A percentile compares a stretch with the other conserved stretches of the same genome.
Evolutionary conservation across 495 filamentous ascomycete genomes (phyloP).

Genomic region (Penicillium pancosmium): DNA sequence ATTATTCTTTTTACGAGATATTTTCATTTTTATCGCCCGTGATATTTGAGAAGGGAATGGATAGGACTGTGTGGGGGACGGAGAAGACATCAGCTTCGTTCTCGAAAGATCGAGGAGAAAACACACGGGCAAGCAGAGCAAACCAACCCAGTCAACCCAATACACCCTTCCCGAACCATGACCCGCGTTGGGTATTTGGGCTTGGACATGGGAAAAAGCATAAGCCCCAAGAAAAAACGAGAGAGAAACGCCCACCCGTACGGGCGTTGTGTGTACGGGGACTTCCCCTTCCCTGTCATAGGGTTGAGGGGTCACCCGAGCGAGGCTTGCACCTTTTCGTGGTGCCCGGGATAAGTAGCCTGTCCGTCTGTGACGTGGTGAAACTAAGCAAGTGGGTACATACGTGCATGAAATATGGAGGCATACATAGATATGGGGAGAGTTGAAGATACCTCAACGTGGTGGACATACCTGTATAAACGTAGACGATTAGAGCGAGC

Average conservation of each 20-base stretch:
- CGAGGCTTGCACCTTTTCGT: constrained; percentile 21
- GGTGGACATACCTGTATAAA: background rate
- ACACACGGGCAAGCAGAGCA: background rate
- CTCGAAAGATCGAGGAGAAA: background rate
- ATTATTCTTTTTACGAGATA: background rate
- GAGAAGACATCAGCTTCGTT: background rate
- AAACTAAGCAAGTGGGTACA: constrained; percentile 18
- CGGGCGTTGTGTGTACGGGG: constrained; percentile 9
- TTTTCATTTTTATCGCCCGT: background rate
- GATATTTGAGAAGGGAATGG: background rate
- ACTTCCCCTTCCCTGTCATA: background rate
- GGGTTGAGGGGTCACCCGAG: background rate
- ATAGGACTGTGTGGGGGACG: background rate
- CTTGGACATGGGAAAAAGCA: background rate
- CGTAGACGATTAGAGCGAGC: no score
- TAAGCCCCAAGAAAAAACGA: background rate
- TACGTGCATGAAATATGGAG: background rate
- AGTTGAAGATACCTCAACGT: background rate
- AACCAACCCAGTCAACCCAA: background rate
- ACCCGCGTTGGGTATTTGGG: constrained; percentile 4
- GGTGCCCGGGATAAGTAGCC: constrained; percentile 21
- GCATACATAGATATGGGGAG: background rate
- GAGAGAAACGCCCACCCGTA: constrained; percentile 8
- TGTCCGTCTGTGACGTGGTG: background rate
- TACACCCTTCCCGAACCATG: constrained; percentile 2